Evolutionary conservation across 768 basidiomycete genomes (phyloP), one percentile per base, ranked within the genome.

Genomic region (Exsudoporus frostii): DNA sequence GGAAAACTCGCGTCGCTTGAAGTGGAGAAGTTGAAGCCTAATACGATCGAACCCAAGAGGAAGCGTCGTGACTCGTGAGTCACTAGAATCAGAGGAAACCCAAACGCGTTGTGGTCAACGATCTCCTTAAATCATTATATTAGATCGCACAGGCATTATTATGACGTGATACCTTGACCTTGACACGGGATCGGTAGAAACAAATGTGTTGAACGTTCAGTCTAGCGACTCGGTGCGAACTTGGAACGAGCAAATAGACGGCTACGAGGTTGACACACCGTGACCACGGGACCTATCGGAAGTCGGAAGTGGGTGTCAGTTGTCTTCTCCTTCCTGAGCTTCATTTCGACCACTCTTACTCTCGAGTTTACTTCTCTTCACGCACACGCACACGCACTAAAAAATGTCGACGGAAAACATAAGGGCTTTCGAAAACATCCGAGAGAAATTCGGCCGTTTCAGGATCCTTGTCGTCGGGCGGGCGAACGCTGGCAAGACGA

Each of bases 31-130:
- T 53, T 61, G 14, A 74, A 73, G 48, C 79, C 79, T 34, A 34
- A 7, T 22, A 48, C 69, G 2, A 72, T 77, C 22, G 80, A 80
- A 51, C 79, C 79, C 0, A 75, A 72, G 52, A 78, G 78, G 52
- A 59, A 53, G 7, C 27, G 27, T 27, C 27, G 27, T 27, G 27
- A 27, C 7, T 27, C 27, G 27, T 27, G 27, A 27, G 7, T 27
- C 74, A 69, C 45, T 7, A 27, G 27, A 59, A 7, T 27, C 27
- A 61, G 7, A 2, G 3, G 13, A 42, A 46, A 24, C n/a, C 40
- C 45, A 49, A 39, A 14, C 5, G 19, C 3, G 5, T 5, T 3
- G 14, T 32, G n/a, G n/a, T n/a, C n/a, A n/a, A n/a, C n/a, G n/a
- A n/a, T n/a, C n/a, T n/a, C n/a, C n/a, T n/a, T n/a, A n/a, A n/a